phyloP scores from a whole-genome alignment of 371 early-diverging fungal genomes.

The Entomophthora muscae region DNA sequence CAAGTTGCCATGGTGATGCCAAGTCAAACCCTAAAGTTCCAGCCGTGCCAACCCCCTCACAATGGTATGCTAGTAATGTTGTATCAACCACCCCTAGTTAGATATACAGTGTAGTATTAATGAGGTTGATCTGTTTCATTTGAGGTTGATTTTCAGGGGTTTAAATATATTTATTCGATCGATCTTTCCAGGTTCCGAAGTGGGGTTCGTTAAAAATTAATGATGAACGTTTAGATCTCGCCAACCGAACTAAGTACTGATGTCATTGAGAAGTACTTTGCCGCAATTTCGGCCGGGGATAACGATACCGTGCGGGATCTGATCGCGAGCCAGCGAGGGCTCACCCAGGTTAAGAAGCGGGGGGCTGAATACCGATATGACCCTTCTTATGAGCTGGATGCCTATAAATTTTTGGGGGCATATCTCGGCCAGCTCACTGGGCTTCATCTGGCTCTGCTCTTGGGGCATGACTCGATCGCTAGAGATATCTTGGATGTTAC shows the following conservation, averaged over 20 bases:
- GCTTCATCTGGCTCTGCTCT: slow-evolving; percentile 32
- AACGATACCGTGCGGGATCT: neutral
- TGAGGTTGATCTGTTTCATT: too few relatives aligned
- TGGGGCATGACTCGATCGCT: slow-evolving; percentile 32
- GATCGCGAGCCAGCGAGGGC: neutral
- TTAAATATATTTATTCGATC: too few relatives aligned
- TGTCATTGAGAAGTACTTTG: neutral
- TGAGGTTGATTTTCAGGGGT: too few relatives aligned
- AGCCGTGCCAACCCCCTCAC: too few relatives aligned
- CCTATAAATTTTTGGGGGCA: slow-evolving; percentile 19
- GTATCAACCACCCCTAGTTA: too few relatives aligned
- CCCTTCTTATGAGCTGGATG: slow-evolving; percentile 15
- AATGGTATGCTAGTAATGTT: too few relatives aligned
- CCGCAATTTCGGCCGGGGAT: neutral
- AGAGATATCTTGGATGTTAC: slow-evolving; percentile 41
- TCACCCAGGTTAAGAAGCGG: neutral
- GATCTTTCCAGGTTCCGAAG: too few relatives aligned
- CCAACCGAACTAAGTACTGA: neutral
- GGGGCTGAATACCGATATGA: slow-evolving; percentile 12
- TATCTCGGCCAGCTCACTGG: slow-evolving; percentile 24
- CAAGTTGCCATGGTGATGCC: too few relatives aligned
- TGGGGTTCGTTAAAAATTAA: too few relatives aligned
- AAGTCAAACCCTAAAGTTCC: too few relatives aligned
- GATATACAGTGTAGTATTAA: too few relatives aligned
- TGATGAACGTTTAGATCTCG: too few relatives aligned